phyloP scores from a whole-genome alignment of 306 rosid genomes.

The apple (Malus domestica) region ASM211411v1 NC_041803.1:20378501-20379000 shows the following conservation, averaged over 20 bases:
- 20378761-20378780: constrained; percentile 60
- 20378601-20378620: constrained; percentile 95
- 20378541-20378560: neutral
- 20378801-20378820: constrained; percentile 49
- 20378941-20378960: neutral
- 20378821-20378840: neutral
- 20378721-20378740: constrained; percentile 81
- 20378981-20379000: neutral
- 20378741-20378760: constrained; percentile 83
- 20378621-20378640: constrained; percentile 99
- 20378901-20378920: neutral
- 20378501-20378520: constrained; percentile 60
- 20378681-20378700: constrained; percentile 74
- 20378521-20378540: neutral
- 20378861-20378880: neutral
- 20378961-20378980: too few relatives aligned
- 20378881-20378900: neutral
- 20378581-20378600: constrained; percentile 87
- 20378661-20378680: constrained; percentile 85
- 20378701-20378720: constrained; percentile 65
- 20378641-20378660: constrained; percentile 99
- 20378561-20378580: constrained; percentile 9
- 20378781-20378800: constrained; percentile 84
- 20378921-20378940: too few relatives aligned
- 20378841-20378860: neutral